Conservation (phyloP, 176 grass and related monocot species). For the Ensete glaucum region DNA sequence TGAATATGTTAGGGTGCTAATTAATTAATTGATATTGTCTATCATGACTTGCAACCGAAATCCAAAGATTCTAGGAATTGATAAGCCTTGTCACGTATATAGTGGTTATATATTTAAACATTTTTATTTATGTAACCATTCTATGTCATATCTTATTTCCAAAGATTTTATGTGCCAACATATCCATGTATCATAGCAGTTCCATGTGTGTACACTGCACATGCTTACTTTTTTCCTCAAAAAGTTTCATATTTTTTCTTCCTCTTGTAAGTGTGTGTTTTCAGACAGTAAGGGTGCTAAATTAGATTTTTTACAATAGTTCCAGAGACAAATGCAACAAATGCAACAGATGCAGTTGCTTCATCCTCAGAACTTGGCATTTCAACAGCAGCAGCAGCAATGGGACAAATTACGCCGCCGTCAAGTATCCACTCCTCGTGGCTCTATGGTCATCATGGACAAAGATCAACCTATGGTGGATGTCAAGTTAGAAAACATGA, state of each 20-base stretch:
- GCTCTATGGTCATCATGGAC: constrained; percentile 54
- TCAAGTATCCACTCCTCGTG: constrained; percentile 59
- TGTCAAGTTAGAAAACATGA: constrained; percentile 79
- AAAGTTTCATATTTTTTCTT: background rate
- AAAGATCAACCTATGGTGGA: constrained; percentile 56
- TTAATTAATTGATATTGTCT: background rate
- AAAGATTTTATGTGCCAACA: too few relatives aligned
- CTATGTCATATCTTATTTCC: too few relatives aligned
- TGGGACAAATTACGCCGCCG: constrained; percentile 48
- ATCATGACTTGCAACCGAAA: background rate
- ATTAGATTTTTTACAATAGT: constrained; percentile 3
- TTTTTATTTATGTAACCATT: too few relatives aligned
- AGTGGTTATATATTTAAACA: too few relatives aligned
- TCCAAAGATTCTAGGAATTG: too few relatives aligned
- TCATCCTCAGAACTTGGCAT: constrained; percentile 56
- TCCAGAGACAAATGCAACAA: constrained; percentile 53
- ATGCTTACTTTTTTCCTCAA: background rate
- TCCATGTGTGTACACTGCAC: too few relatives aligned
- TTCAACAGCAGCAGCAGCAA: constrained; percentile 53
- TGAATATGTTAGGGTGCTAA: background rate
- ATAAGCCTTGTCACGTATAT: too few relatives aligned
- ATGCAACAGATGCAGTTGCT: constrained; percentile 38
- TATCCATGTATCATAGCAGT: too few relatives aligned
- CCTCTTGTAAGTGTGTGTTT: background rate
- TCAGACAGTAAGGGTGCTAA: background rate